phyloP scores from a whole-genome alignment of 192 early-diverging fungal genomes.

The Coemansia sp. region DNA sequence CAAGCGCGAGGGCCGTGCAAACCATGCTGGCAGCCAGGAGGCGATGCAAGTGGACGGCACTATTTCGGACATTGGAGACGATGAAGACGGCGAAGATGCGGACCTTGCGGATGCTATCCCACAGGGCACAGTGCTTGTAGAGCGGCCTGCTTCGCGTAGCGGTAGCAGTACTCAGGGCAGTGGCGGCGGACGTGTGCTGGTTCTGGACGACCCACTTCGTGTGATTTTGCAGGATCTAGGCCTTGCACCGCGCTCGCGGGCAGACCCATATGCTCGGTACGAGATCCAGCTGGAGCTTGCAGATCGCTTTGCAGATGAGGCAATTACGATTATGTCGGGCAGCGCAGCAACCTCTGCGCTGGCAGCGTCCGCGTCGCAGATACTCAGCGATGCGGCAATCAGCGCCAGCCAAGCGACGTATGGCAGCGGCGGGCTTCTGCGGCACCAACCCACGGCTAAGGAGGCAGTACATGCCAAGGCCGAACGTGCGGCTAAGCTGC shows the following conservation, averaged over 20 bases:
- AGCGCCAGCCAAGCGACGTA: slow-evolving; percentile 51
- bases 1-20: slow-evolving; percentile 33
- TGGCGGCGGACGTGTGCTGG: slow-evolving; percentile 40
- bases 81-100: slow-evolving; percentile 48
- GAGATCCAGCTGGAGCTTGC: slow-evolving; percentile 54
- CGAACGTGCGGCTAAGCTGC: slow-evolving; percentile 56
- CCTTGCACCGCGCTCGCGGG: slow-evolving; percentile 52
- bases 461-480: slow-evolving; percentile 57
- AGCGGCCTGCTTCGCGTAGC: slow-evolving; percentile 30
- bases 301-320: slow-evolving; percentile 62
- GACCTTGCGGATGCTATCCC: slow-evolving; percentile 53
- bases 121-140: slow-evolving; percentile 53
- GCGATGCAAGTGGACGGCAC: slow-evolving; percentile 12
- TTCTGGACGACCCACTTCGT: slow-evolving; percentile 62
- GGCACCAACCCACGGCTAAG: slow-evolving; percentile 52
- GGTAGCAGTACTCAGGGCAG: slow-evolving; percentile 4
- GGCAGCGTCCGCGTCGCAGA: slow-evolving; percentile 54
- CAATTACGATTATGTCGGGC: slow-evolving; percentile 57
- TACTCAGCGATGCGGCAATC: slow-evolving; percentile 54
- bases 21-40: slow-evolving; percentile 8
- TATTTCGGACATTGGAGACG: slow-evolving; percentile 3
- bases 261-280: slow-evolving; percentile 50
- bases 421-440: slow-evolving; percentile 47
- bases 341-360: slow-evolving; percentile 51
- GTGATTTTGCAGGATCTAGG: slow-evolving; percentile 71